Evolutionary conservation across 352 stramenopile species (phyloP).

Genomic region (Peronospora belbahrii): DNA sequence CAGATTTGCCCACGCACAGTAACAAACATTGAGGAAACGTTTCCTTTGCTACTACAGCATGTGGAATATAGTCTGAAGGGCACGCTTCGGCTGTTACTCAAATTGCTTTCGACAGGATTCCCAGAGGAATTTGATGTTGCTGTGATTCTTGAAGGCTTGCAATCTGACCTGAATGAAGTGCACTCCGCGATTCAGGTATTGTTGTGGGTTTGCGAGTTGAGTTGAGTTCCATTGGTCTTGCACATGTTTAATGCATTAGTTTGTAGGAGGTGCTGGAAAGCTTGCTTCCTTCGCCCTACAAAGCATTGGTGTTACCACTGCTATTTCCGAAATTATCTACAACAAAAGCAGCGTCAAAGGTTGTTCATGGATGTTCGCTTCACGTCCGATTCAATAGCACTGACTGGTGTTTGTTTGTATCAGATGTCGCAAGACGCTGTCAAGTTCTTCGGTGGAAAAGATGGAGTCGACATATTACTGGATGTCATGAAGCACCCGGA

Average conservation of each 20-base stretch:
- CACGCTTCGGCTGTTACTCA: slow-evolving; percentile 61
- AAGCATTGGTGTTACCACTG: slow-evolving; percentile 61
- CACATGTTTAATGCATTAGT: slow-evolving; percentile 2
- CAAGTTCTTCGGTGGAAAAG: slow-evolving; percentile 37
- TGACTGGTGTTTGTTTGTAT: slow-evolving; percentile 3
- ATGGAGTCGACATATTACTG: slow-evolving; percentile 55
- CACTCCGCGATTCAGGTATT: slow-evolving; percentile 67
- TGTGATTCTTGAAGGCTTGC: slow-evolving; percentile 72
- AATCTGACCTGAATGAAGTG: slow-evolving; percentile 65
- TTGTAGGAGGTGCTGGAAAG: slow-evolving; percentile 75
- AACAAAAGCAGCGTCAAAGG: slow-evolving; percentile 53
- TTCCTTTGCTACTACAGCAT: slow-evolving; percentile 64
- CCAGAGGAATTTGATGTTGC: slow-evolving; percentile 76
- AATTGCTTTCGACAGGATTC: slow-evolving; percentile 73
- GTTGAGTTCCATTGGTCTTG: not conserved
- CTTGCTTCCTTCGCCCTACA: slow-evolving; percentile 61
- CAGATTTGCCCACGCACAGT: slow-evolving; percentile 64
- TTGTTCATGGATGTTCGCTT: slow-evolving; percentile 5
- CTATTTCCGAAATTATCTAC: slow-evolving; percentile 53
- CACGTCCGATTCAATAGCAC: not conserved
- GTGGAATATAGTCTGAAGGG: slow-evolving; percentile 75
- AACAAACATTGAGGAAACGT: slow-evolving; percentile 67
- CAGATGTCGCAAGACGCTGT: slow-evolving; percentile 59
- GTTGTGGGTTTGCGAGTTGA: not conserved
- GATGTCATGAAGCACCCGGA: slow-evolving; percentile 63